Percentiles rank a stretch among this genome's conserved stretches.
Conservation (phyloP, 192 early-diverging fungal genomes). For the Gigaspora rosea region DNA sequence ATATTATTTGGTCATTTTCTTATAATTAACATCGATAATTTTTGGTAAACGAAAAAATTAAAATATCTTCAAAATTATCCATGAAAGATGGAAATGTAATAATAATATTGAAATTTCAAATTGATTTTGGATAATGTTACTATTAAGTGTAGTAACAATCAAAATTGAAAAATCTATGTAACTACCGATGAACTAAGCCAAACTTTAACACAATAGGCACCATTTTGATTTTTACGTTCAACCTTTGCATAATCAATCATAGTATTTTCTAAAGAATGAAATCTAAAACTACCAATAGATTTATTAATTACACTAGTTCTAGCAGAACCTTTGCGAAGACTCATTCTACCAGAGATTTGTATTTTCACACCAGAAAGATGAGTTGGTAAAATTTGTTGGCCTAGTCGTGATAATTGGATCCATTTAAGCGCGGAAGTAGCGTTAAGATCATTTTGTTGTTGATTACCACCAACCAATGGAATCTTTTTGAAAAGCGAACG, state of each 20-base stretch:
- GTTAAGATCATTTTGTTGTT: background rate
- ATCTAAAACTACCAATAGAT: conserved; percentile 17
- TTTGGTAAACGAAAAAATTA: too few species aligned
- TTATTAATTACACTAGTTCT: conserved; percentile 13
- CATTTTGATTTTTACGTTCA: conserved; percentile 24
- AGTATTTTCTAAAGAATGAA: background rate
- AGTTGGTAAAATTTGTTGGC: background rate
- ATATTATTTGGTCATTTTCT: background rate
- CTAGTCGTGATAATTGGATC: conserved; percentile 7
- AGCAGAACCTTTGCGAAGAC: conserved; percentile 7
- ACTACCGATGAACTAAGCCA: conserved; percentile 10
- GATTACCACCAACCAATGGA: conserved; percentile 7
- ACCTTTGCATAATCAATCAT: conserved; percentile 29
- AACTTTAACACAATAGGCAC: conserved; percentile 23
- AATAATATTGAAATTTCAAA: too few species aligned
- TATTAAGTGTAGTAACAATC: too few species aligned
- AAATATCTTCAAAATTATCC: too few species aligned
- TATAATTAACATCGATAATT: too few species aligned
- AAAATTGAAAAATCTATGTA: background rate
- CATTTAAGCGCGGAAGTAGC: background rate
- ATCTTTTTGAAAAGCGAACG: conserved; percentile 17
- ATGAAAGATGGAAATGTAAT: too few species aligned
- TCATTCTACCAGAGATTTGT: conserved; percentile 23
- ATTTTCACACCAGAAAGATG: conserved; percentile 22
- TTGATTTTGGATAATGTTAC: too few species aligned